phyloP scores from a whole-genome alignment of 1,139 yeast species.

The Debaryomyces robertsiae region DNA sequence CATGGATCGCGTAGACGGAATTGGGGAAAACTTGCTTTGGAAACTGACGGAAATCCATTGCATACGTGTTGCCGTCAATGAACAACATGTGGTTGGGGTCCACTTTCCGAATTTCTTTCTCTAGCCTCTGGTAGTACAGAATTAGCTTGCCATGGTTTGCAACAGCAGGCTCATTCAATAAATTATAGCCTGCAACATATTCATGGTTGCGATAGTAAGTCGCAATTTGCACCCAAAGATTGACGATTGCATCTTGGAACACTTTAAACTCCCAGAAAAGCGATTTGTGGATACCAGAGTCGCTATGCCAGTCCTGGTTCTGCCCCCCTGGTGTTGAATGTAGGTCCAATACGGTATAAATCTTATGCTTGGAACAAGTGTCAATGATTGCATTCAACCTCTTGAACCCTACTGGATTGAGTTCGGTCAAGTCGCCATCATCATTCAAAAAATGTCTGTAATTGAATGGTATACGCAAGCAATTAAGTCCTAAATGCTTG shows the following conservation, averaged over 20 bases:
- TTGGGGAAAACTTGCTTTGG: constrained; percentile 37
- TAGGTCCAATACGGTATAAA: constrained; percentile 47
- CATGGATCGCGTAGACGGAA: constrained; percentile 50
- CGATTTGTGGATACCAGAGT: constrained; percentile 44
- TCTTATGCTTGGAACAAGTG: constrained; percentile 38
- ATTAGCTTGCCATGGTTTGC: constrained; percentile 40
- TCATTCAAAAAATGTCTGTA: constrained; percentile 49
- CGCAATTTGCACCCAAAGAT: constrained; percentile 46
- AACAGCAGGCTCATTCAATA: constrained; percentile 50
- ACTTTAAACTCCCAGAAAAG: constrained; percentile 48
- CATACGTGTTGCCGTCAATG: constrained; percentile 50
- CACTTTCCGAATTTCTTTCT: constrained; percentile 36
- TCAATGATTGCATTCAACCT: constrained; percentile 42
- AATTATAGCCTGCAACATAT: constrained; percentile 53
- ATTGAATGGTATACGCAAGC: constrained; percentile 50
- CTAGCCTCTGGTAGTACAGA: constrained; percentile 36
- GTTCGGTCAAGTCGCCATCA: constrained; percentile 36
- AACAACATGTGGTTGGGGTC: constrained; percentile 49
- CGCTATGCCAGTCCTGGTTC: constrained; percentile 53
- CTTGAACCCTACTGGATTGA: constrained; percentile 44
- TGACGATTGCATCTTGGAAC: constrained; percentile 43
- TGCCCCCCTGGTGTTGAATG: constrained; percentile 53
- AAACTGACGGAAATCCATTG: constrained; percentile 49
- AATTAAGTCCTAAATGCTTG: constrained; percentile 42
- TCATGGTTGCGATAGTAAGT: constrained; percentile 41